These are phyloP conservation scores for Beauveria bassiana DNA, from an alignment of 2,329 filamentous ascomycete genomes.

Conservation along the genomic window DNA sequence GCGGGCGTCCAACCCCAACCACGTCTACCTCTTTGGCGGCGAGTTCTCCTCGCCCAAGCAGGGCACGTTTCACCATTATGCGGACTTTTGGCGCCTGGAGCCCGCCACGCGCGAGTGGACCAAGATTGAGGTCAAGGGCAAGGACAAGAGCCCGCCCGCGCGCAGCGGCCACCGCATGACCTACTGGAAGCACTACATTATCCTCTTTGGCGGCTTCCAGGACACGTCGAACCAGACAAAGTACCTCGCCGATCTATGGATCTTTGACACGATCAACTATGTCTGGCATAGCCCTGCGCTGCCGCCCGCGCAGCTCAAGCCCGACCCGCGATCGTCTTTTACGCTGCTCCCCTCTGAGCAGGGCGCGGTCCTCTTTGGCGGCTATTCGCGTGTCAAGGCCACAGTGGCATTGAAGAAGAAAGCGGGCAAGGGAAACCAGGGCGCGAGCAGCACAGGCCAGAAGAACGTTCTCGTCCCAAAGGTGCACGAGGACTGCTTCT, in stretches of 20 bases:
- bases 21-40: conserved; percentile 88
- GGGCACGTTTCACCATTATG: conserved; percentile 98
- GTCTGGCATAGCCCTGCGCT: conserved; percentile 73
- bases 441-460: conserved; percentile 32
- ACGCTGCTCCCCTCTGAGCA: conserved; percentile 84
- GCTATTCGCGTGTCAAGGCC: conserved; percentile 85
- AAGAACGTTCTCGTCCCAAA: conserved; percentile 75
- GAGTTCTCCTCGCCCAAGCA: conserved; percentile 97
- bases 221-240: conserved; percentile 93
- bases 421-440: conserved; percentile 48
- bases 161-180: conserved; percentile 93
- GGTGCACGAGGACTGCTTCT: conserved; percentile 93
- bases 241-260: conserved; percentile 88
- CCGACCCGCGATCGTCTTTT: conserved; percentile 86
- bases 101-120: conserved; percentile 82
- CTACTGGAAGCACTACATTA: conserved; percentile 92
- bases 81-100: conserved; percentile 94
- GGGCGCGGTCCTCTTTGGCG: conserved; percentile 84
- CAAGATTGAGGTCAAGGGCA: conserved; percentile 71
- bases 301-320: conserved; percentile 73
- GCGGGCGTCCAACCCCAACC: conserved; percentile 73
- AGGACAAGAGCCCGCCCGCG: conserved; percentile 72
- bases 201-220: conserved; percentile 94
- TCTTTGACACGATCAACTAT: conserved; percentile 86
- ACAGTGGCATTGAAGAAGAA: conserved; percentile 54